Conservation (phyloP, 345 rosid species). For the Excoecaria agallocha region DNA sequence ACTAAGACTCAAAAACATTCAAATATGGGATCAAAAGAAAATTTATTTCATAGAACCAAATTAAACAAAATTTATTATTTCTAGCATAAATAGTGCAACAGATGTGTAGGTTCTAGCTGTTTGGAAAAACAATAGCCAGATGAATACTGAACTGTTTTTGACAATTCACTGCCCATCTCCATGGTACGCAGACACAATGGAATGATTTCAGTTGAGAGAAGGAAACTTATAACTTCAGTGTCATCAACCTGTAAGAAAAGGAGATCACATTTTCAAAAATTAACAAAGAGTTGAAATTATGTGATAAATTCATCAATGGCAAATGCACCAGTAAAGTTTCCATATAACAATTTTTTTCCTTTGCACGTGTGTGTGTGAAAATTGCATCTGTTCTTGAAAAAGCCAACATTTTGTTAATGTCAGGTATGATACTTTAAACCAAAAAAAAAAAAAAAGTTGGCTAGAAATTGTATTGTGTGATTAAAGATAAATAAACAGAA, state of each 20-base stretch:
- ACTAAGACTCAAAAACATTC: not conserved
- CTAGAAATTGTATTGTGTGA: not conserved
- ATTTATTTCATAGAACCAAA: not conserved
- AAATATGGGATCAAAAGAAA: not conserved
- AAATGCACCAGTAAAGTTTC: not conserved
- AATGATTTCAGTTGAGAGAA: constrained; percentile 91
- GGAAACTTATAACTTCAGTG: constrained; percentile 93
- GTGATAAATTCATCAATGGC: not conserved
- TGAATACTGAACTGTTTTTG: constrained; percentile 78
- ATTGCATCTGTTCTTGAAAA: not conserved
- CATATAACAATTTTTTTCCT: not conserved
- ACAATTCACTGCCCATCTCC: constrained; percentile 99
- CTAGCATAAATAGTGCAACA: not conserved
- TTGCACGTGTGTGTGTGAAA: not conserved
- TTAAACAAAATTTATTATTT: not conserved
- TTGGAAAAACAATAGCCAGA: not conserved
- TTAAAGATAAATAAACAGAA: not conserved
- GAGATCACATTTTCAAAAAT: not conserved
- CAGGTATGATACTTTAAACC: too few species aligned
- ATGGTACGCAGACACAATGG: constrained; percentile 91
- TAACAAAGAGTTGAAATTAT: not conserved
- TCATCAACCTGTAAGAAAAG: constrained; percentile 74
- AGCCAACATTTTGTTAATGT: not conserved
- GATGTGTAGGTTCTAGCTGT: not conserved
- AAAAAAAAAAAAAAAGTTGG: too few species aligned